Evolutionary conservation across 306 rosid species (phyloP).

Genomic region (Bauhinia variegata): DNA sequence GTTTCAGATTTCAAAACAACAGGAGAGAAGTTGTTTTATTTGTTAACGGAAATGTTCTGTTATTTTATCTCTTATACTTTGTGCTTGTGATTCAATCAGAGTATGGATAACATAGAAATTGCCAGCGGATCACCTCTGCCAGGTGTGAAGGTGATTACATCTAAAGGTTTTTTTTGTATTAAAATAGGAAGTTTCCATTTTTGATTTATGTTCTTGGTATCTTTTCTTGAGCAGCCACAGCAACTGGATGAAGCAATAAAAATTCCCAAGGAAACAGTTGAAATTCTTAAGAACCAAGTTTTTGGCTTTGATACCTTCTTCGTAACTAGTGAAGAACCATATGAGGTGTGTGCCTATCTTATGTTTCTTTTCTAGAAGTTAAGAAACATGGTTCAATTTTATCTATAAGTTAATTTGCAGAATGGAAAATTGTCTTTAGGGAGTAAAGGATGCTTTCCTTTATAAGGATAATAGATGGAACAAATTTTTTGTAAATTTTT

Average conservation of each 20-base stretch:
- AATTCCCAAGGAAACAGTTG: conserved; percentile 83
- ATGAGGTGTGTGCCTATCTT: conserved; percentile 65
- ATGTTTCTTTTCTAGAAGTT: background rate
- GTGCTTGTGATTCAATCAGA: conserved; percentile 60
- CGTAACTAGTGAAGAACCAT: conserved; percentile 89
- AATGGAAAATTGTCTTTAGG: background rate
- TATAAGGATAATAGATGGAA: background rate
- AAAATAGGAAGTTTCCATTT: conserved; percentile 33
- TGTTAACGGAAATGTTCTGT: conserved; percentile 11
- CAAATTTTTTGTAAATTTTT: background rate
- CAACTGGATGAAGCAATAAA: conserved; percentile 72
- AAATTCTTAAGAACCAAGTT: conserved; percentile 80
- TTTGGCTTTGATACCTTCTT: conserved; percentile 96
- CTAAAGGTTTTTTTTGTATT: conserved; percentile 34
- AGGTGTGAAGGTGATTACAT: conserved; percentile 91
- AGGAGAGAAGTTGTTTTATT: conserved; percentile 18
- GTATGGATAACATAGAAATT: conserved; percentile 64
- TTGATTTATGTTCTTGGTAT: conserved; percentile 33
- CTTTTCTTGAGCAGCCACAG: conserved; percentile 67
- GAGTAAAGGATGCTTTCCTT: conserved; percentile 1
- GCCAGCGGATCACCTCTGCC: conserved; percentile 98
- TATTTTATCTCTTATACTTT: conserved; percentile 35
- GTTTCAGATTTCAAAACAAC: background rate
- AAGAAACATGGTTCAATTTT: background rate
- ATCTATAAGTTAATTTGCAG: background rate